phyloP scores from a whole-genome alignment of 176 grass and related monocot genomes.

The Otatea glauca region DNA sequence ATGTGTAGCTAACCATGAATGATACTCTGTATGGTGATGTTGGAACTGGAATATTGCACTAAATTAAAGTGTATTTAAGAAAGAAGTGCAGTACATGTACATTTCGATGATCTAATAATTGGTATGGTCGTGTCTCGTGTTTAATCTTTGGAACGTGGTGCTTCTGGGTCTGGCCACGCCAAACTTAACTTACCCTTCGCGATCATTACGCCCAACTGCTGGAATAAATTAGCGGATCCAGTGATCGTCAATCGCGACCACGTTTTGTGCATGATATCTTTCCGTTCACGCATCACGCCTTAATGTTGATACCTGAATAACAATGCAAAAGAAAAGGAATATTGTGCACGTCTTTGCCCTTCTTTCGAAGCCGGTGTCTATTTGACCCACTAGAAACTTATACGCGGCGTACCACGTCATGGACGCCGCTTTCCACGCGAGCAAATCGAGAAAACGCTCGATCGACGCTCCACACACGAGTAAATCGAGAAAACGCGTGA shows the following conservation, averaged over 20 bases:
- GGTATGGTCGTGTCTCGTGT: too few relatives aligned
- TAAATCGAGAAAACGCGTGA: too few relatives aligned
- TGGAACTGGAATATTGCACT: neutral
- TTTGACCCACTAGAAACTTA: too few relatives aligned
- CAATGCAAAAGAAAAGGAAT: neutral
- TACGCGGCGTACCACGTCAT: too few relatives aligned
- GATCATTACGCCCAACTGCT: conserved; percentile 7
- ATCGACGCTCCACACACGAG: too few relatives aligned
- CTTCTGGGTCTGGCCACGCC: neutral
- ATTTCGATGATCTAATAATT: neutral
- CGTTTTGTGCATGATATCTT: neutral
- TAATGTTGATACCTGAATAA: neutral
- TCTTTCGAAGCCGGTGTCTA: neutral
- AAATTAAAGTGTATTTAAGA: neutral
- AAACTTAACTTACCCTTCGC: neutral
- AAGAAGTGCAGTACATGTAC: neutral
- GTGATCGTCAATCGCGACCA: neutral
- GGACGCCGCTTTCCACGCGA: too few relatives aligned
- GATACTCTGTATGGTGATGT: neutral
- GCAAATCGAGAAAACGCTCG: too few relatives aligned
- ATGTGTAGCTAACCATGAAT: neutral
- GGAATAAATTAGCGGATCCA: neutral
- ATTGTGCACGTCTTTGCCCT: neutral
- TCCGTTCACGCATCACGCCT: conserved; percentile 5
- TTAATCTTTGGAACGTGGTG: neutral